Percentiles rank a stretch among this genome's conserved stretches.
phyloP scores from a whole-genome alignment of 1,139 yeast genomes.

The Kurtzmaniella quercitrusa region DNA sequence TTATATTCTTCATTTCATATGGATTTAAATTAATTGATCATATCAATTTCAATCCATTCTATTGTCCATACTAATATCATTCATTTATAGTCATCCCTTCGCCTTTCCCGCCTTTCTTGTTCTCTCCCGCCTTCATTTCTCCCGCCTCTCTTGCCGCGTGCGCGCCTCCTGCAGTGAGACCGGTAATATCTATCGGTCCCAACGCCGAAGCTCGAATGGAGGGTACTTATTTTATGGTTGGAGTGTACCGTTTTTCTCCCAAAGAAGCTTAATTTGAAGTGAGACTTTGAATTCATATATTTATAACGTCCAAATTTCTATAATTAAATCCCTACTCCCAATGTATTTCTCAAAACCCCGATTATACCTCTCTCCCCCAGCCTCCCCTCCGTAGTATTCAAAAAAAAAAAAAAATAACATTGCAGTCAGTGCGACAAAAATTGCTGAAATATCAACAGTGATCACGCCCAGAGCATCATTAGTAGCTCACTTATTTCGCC shows the following conservation, averaged over 20 bases:
- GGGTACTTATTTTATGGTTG: no score
- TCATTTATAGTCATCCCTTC: not conserved
- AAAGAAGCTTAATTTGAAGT: no score
- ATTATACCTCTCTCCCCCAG: not conserved
- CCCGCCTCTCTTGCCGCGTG: not conserved
- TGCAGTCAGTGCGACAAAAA: not conserved
- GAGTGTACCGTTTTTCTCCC: no score
- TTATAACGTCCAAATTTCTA: not conserved
- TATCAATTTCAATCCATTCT: no score
- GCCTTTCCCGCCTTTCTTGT: not conserved
- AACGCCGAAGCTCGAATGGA: no score
- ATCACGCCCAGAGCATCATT: not conserved
- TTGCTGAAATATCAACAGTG: not conserved
- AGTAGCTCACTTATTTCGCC: not conserved
- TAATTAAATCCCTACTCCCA: not conserved
- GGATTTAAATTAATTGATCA: no score
- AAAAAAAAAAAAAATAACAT: slow-evolving; percentile 9
- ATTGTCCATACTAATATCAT: no score
- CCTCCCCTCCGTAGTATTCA: slow-evolving; percentile 4
- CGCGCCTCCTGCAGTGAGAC: not conserved
- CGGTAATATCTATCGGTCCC: no score
- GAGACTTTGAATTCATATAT: no score
- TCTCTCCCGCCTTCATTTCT: not conserved
- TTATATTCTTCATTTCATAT: no score
- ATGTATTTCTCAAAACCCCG: no score